Conservation (phyloP, 2,329 filamentous ascomycete genomes). For the Coniochaeta ligniaria region DNA sequence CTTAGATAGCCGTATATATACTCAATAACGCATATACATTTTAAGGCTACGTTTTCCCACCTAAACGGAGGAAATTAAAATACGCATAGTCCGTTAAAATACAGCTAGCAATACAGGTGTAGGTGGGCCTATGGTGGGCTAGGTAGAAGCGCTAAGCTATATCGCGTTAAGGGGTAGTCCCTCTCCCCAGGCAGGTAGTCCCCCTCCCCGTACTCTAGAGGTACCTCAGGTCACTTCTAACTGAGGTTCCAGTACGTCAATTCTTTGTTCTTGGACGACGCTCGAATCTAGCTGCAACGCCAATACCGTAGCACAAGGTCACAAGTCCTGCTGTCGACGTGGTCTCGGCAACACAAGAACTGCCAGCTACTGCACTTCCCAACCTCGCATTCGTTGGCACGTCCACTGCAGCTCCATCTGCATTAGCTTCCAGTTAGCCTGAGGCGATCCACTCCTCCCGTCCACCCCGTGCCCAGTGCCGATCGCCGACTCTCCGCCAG, state of each 20-base stretch:
- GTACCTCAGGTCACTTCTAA: no score
- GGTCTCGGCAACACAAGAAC: not conserved
- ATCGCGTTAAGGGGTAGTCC: no score
- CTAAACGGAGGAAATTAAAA: no score
- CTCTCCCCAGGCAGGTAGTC: no score
- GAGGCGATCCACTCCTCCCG: not conserved
- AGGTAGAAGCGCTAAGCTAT: no score
- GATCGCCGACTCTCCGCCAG: not conserved
- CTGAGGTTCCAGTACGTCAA: not conserved
- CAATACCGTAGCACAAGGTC: not conserved
- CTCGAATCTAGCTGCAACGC: not conserved
- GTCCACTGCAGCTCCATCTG: not conserved
- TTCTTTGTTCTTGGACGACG: not conserved
- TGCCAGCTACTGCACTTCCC: not conserved
- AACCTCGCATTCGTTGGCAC: not conserved
- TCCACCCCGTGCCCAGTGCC: not conserved
- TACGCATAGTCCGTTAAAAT: no score
- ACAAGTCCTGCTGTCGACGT: not conserved
- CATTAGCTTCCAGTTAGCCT: not conserved
- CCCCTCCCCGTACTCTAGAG: no score
- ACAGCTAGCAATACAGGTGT: no score
- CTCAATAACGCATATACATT: no score
- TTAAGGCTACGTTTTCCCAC: no score
- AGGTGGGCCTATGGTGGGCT: no score
- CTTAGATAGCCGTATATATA: no score